Evolutionary conservation across 2,329 filamentous ascomycete species (phyloP).

Genomic region (Fusarium sp.): DNA sequence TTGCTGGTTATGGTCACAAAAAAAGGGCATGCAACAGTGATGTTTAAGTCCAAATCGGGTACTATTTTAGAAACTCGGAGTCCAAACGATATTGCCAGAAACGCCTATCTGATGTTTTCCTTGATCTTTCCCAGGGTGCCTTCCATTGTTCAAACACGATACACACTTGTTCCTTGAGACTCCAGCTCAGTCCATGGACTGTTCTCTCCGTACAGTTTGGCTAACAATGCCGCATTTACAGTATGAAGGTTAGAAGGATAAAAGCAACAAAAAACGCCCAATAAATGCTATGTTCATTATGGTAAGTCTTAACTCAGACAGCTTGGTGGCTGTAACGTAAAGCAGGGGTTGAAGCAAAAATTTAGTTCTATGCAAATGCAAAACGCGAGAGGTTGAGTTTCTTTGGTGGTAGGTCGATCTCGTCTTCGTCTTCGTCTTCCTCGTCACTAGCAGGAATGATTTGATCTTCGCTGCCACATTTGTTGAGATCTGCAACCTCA

Average conservation of each 20-base stretch:
- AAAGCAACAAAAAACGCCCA: conserved; percentile 24
- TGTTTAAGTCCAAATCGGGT: neutral
- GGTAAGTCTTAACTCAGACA: conserved; percentile 5
- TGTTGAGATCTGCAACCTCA: conserved; percentile 67
- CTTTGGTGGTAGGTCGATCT: conserved; percentile 50
- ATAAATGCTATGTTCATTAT: conserved; percentile 32
- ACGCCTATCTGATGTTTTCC: conserved; percentile 39
- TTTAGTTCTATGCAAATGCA: conserved; percentile 52
- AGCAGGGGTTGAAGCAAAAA: conserved; percentile 3
- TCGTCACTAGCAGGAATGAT: conserved; percentile 67
- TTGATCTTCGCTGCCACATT: conserved; percentile 68
- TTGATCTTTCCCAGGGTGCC: conserved; percentile 11
- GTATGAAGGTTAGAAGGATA: conserved; percentile 7
- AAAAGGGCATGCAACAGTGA: neutral
- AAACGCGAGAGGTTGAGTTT: conserved; percentile 65
- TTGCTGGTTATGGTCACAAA: neutral
- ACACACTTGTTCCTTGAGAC: conserved; percentile 21
- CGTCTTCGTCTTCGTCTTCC: conserved; percentile 57
- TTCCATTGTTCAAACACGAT: conserved; percentile 18
- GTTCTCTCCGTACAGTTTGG: conserved; percentile 17
- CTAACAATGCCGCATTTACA: conserved; percentile 19
- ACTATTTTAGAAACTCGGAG: conserved; percentile 21
- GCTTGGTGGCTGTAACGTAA: neutral
- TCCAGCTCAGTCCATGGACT: conserved; percentile 25
- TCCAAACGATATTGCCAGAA: conserved; percentile 32